A percentile compares a stretch with the other conserved stretches of the same genome.
These are phyloP conservation scores for Babesia caballi DNA, from an alignment of 169 alveolate genomes.

Conservation along the genomic window DNA sequence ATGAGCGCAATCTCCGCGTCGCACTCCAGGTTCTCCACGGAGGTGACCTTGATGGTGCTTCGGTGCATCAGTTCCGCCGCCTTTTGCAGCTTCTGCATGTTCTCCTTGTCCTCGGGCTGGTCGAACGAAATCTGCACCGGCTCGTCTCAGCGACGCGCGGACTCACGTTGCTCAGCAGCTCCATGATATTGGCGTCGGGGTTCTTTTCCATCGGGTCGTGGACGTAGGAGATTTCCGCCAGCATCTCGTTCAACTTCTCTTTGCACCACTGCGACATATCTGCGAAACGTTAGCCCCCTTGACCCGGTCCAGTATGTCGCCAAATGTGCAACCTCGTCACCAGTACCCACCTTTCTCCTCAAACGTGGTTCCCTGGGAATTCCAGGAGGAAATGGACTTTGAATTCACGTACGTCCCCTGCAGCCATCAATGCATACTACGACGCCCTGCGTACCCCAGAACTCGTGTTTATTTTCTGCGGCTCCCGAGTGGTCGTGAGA, in stretches of 20 bases:
- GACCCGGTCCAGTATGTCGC: constrained; percentile 41
- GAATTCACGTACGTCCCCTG: constrained; percentile 10
- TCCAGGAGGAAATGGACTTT: constrained; percentile 80
- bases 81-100: constrained; percentile 34
- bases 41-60: constrained; percentile 61
- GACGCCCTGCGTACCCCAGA: constrained; percentile 12
- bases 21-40: constrained; percentile 72
- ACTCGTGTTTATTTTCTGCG: constrained; percentile 53
- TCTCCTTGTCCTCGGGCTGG: constrained; percentile 3
- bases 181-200: constrained; percentile 59
- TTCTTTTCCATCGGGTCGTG: constrained; percentile 54
- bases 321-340: constrained; percentile 12
- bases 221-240: constrained; percentile 53
- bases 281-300: not conserved
- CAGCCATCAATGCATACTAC: constrained; percentile 5
- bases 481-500: constrained; percentile 30
- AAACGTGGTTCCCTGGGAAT: constrained; percentile 82
- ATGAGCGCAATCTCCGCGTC: constrained; percentile 83
- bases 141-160: not conserved
- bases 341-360: constrained; percentile 76
- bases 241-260: constrained; percentile 42
- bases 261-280: constrained; percentile 67
- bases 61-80: constrained; percentile 49
- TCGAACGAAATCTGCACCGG: constrained; percentile 25
- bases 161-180: constrained; percentile 63